Evolutionary conservation across 148 eudicot genomes (phyloP), one percentile per base, ranked within the genome.

Genomic region (Vaccinium corymbosum): DNA sequence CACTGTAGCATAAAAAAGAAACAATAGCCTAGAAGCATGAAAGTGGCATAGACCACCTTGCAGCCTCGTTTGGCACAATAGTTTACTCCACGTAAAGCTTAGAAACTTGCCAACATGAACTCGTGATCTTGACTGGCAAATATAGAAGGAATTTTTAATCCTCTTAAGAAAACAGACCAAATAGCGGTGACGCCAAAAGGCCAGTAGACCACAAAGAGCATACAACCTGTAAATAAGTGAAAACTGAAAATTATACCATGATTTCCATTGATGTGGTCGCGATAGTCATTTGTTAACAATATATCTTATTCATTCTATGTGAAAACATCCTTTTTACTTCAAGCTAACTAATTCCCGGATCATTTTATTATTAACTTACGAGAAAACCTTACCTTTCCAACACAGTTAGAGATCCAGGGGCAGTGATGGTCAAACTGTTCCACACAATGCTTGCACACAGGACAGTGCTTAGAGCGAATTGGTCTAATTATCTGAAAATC

Each of bases 381-480:
- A 27, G 70, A n/a, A 48, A 25, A 8, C 35, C 68, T 68, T 88
- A 97, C 99, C 99, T 97, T 97, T 81, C 98, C 99, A 81, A 97
- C 91, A 90, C 99, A 97, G 82, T 97, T 97, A 86, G 99, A 95
- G 79, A 97, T 94, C 99, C 99, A 97, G 80, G 99, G 99, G 86
- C 99, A 97, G 87, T 97, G 99, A 88, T 92, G 93, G 84, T 92
- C 92, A 88, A 90, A 89, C 76, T 91, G 91, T 81, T 89, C 92
- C 48, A 92, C 92, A 83, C 92, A 85, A 53, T 91, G 95, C 86
- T 95, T 94, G 86, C 99, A 97, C n/a, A 87, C 80, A 74, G 98
- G 92, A 82, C 99, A 97, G 86, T 97, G 99, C 89, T 97, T 97
- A 16, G 92, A 91, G 86, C 90, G 94, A 84, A 92, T 85, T 55